Evolutionary conservation across 176 grass and related monocot species (phyloP).

Genomic region (Avena eriantha): DNA sequence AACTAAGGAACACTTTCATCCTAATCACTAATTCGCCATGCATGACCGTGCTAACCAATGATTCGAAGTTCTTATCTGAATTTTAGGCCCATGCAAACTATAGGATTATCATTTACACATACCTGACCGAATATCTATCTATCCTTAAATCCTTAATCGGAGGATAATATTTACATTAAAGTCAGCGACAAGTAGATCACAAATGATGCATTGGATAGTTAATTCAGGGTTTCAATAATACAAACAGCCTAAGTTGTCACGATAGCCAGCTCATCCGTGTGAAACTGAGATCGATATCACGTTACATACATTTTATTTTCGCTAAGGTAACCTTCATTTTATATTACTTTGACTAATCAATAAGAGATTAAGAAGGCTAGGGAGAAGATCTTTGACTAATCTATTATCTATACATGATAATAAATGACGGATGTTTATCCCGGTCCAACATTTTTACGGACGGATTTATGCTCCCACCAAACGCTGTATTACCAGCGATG

Average conservation of each 20-base stretch:
- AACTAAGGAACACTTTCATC: background rate
- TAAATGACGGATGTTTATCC: too few species aligned
- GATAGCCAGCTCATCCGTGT: constrained; percentile 1
- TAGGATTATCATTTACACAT: background rate
- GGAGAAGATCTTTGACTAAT: constrained; percentile 24
- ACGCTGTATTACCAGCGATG: too few species aligned
- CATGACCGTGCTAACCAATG: background rate
- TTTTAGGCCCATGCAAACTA: background rate
- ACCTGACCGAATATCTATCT: background rate
- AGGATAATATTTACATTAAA: background rate
- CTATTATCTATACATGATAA: too few species aligned
- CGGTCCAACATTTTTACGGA: too few species aligned
- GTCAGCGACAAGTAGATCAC: constrained; percentile 28
- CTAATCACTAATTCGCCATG: background rate
- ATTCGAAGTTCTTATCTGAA: background rate
- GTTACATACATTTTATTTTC: background rate
- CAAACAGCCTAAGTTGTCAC: background rate
- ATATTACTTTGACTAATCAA: constrained; percentile 24
- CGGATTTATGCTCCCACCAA: too few species aligned
- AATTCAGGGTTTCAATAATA: constrained; percentile 20
- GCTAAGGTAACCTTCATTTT: constrained; percentile 34
- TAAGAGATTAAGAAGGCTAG: background rate
- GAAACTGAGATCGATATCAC: background rate
- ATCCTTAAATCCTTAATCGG: background rate
- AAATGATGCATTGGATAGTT: background rate